Percentiles rank a stretch among this genome's conserved stretches.
Evolutionary conservation across 208 protist species (phyloP).

Genomic region (Hexamita inflata): DNA sequence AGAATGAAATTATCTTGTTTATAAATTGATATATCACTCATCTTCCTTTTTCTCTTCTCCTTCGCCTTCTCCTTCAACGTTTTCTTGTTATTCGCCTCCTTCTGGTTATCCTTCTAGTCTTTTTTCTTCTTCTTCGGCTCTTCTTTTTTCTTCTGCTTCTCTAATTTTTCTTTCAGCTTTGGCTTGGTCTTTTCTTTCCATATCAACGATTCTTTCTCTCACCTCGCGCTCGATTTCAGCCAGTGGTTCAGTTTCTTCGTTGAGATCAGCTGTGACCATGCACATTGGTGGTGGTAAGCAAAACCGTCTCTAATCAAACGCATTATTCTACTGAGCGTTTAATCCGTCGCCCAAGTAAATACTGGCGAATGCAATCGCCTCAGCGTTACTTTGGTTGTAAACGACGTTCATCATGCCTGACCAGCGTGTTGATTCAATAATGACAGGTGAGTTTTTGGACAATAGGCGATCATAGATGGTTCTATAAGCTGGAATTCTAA

Average conservation of each 20-base stretch:
- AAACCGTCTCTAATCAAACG: background rate
- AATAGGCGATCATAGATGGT: background rate
- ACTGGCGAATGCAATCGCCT: background rate
- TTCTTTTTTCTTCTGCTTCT: too few relatives aligned
- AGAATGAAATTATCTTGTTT: too few relatives aligned
- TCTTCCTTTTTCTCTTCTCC: too few relatives aligned
- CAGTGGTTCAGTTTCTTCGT: background rate
- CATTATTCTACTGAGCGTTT: background rate
- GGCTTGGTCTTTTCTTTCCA: background rate
- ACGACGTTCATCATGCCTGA: background rate
- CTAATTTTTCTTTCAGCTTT: background rate
- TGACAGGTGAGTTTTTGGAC: conserved; percentile 3
- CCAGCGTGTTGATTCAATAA: background rate
- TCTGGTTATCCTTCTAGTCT: background rate
- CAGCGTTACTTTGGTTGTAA: conserved; percentile 8
- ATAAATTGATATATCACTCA: too few relatives aligned
- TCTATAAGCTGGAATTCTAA: background rate
- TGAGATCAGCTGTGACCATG: background rate
- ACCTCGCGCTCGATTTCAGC: background rate
- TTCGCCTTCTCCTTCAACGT: too few relatives aligned
- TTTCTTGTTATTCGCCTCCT: too few relatives aligned
- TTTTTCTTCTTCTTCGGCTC: too few relatives aligned
- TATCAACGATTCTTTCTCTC: background rate
- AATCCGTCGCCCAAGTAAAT: conserved; percentile 20
- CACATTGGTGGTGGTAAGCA: conserved; percentile 13